These are phyloP conservation scores for Poronia punctata DNA, from an alignment of 495 filamentous ascomycete species.

Conservation along the genomic window DNA sequence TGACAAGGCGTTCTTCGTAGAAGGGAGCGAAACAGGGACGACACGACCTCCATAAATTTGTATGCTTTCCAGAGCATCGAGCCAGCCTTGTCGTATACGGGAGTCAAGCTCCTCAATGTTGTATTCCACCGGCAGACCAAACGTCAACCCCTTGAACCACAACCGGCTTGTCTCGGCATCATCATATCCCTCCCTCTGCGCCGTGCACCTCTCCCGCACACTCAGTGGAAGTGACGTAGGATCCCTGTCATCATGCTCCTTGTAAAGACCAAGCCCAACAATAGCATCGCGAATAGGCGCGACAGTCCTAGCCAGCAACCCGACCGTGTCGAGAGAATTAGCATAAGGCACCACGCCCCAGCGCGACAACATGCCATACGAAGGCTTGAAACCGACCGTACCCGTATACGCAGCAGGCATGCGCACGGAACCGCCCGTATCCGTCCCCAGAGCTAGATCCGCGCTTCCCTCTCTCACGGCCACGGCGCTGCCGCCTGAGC, in stretches of 20 bases:
- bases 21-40: slow-evolving; percentile 71
- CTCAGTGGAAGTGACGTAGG: slow-evolving; percentile 61
- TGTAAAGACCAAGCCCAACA: slow-evolving; percentile 33
- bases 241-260: slow-evolving; percentile 61
- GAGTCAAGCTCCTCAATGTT: slow-evolving; percentile 72
- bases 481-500: slow-evolving; percentile 89
- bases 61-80: slow-evolving; percentile 49
- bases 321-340: slow-evolving; percentile 92
- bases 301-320: slow-evolving; percentile 57
- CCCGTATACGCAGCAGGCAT: slow-evolving; percentile 89
- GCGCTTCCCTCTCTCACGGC: slow-evolving; percentile 68
- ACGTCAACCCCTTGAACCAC: slow-evolving; percentile 35
- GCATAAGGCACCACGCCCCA: slow-evolving; percentile 93
- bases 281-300: slow-evolving; percentile 48
- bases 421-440: slow-evolving; percentile 89
- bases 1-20: slow-evolving; percentile 76
- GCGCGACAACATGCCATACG: slow-evolving; percentile 74
- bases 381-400: slow-evolving; percentile 86
- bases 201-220: slow-evolving; percentile 48
- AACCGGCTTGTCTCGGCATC: slow-evolving; percentile 16
- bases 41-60: slow-evolving; percentile 57
- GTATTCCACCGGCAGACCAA: slow-evolving; percentile 82
- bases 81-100: slow-evolving; percentile 63
- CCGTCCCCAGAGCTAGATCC: slow-evolving; percentile 79
- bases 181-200: slow-evolving; percentile 32